phyloP scores from a whole-genome alignment of 371 early-diverging fungal genomes.

The Mortierella sp. region DNA sequence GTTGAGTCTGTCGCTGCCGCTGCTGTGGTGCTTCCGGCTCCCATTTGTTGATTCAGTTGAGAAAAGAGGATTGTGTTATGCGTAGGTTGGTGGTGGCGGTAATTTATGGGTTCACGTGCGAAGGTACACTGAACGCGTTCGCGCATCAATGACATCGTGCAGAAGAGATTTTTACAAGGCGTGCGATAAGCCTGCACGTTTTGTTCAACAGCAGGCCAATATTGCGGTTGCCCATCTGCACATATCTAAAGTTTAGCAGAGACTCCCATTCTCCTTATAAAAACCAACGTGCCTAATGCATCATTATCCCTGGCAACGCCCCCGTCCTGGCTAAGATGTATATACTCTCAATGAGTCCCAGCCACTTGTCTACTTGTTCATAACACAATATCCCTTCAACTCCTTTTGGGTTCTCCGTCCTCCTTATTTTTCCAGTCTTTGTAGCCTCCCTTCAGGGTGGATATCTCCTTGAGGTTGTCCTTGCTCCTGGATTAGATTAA shows the following conservation, averaged over 20 bases:
- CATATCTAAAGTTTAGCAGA: too few relatives aligned
- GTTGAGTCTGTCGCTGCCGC: slow-evolving; percentile 13
- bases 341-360: too few relatives aligned
- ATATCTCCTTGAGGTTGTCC: slow-evolving; percentile 8
- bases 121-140: neutral
- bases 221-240: too few relatives aligned
- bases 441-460: slow-evolving; percentile 7
- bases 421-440: neutral
- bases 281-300: too few relatives aligned
- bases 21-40: neutral
- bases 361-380: too few relatives aligned
- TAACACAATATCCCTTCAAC: neutral
- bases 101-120: neutral
- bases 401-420: neutral
- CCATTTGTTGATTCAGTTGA: neutral
- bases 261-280: too few relatives aligned
- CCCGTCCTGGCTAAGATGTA: too few relatives aligned
- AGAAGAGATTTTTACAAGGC: neutral
- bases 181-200: too few relatives aligned
- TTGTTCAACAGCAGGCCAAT: too few relatives aligned
- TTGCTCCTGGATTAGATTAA: slow-evolving; percentile 12
- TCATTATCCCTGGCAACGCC: too few relatives aligned
- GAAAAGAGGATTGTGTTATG: too few relatives aligned
- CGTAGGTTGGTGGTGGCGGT: neutral
- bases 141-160: neutral